Base-by-base conservation (phyloP, 108 stramenopile genomes). In the Cyclotella cryptica region DNA sequence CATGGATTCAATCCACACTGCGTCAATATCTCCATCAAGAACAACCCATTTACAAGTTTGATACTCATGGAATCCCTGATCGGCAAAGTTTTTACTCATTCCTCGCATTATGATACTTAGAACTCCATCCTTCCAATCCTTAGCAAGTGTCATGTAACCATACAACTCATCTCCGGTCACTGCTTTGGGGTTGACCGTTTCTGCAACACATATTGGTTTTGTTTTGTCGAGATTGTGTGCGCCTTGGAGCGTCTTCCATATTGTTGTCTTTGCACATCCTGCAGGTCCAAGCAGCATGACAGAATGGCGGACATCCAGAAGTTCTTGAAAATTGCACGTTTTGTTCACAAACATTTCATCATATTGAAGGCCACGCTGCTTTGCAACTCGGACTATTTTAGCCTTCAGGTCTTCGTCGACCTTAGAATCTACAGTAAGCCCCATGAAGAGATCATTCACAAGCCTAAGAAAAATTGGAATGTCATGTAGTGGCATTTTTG, bases 1-100 rank as follows among this genome's bases (percentile, higher is more conserved):
- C 96, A 97, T 97, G 15, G 91, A 92, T 81, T 97, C 96, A 74
- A 97, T 97, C 96, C 96, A 97, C 10, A 95, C 94, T 11, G 96
- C 94, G 66, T 97, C 96, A 60, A 97, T 96, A 62, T 96, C 94
- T 26, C 94, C 96, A 75, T 97, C 96, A 17, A 97, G 79, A 8
- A 97, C 92, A 15, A 95, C 91, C 96, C 96, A 97, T 75, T 96
- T 97, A 79, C 86, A 86, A 29, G 88, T 87, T 68, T 95, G 95
- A 65, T 90, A 94, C 66, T 92, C 93, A 54, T 96, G 93, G 74
- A 94, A 96, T 28, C 94, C 92, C 60, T 95, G 92, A 41, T 96
- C 93, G n/a, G 88, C 75, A 64, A 92, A 86, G 83, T 94, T 96
- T 80, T 96, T 95, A 80, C 93, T 89, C 93, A 95, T 95, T 51